A percentile compares a stretch with the other conserved stretches of the same genome.
Conservation (phyloP, 2,329 filamentous ascomycete species). For the Aspergillus pseudotamarii region DNA sequence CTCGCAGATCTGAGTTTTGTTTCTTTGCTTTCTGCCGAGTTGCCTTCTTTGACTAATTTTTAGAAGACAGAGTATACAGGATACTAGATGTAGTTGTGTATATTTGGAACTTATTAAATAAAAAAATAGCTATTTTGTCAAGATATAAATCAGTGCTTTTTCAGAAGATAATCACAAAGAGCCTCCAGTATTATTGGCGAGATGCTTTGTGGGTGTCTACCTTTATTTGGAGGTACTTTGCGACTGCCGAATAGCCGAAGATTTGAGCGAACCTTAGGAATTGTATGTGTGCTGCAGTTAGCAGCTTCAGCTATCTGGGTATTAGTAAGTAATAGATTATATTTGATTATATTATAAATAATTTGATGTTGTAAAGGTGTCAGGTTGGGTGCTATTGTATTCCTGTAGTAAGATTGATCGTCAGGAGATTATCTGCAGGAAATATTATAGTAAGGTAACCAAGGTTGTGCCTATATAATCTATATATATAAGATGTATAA, state of each 20-base stretch:
- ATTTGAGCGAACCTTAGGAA: conserved; percentile 4
- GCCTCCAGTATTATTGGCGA: conserved; percentile 32
- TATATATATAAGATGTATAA: too few species aligned
- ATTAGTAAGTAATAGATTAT: not conserved
- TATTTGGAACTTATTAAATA: conserved; percentile 30
- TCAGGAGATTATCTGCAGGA: too few species aligned
- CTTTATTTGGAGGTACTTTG: conserved; percentile 15
- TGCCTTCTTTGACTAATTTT: conserved; percentile 36
- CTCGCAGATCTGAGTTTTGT: conserved; percentile 35
- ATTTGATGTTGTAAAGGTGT: not conserved
- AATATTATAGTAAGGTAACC: too few species aligned
- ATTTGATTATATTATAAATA: not conserved
- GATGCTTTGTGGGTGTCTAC: conserved; percentile 23
- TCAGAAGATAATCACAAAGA: conserved; percentile 31
- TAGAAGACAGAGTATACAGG: conserved; percentile 22
- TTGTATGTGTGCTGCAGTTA: not conserved
- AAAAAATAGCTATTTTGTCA: conserved; percentile 34
- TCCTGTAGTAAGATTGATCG: too few species aligned
- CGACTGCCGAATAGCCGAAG: conserved; percentile 14
- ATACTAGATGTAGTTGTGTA: conserved; percentile 24
- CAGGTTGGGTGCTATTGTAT: conserved; percentile 6
- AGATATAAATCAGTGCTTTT: conserved; percentile 35
- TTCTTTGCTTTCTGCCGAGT: conserved; percentile 33
- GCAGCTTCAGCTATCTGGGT: conserved; percentile 7
- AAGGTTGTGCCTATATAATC: too few species aligned